Conservation (phyloP, 2,329 filamentous ascomycete genomes). For the Hypoxylon sp. region DNA sequence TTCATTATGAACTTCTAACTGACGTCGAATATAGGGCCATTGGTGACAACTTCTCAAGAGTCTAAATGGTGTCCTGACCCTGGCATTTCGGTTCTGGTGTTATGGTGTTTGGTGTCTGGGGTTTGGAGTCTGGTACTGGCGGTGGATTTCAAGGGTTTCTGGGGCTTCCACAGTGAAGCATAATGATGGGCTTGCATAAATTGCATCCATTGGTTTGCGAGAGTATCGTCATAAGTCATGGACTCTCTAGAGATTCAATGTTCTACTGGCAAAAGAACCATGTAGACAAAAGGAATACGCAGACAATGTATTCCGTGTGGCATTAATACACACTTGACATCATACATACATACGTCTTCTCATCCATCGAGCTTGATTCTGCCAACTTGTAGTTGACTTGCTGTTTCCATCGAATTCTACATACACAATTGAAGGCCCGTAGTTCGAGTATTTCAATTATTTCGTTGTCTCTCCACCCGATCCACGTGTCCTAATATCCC, state of each 20-base stretch:
- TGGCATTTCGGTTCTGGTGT: not conserved
- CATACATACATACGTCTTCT: conserved; percentile 8
- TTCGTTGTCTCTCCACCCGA: not conserved
- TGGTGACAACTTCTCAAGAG: not conserved
- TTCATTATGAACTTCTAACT: not conserved
- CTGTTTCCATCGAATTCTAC: conserved; percentile 21
- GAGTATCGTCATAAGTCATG: conserved; percentile 10
- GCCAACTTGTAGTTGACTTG: not conserved
- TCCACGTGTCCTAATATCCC: not conserved
- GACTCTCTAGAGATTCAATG: not conserved
- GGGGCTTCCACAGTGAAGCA: not conserved
- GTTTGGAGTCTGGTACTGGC: not conserved
- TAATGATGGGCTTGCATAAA: not conserved
- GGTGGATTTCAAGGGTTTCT: not conserved
- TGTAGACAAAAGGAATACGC: conserved; percentile 38
- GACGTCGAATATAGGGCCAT: not conserved
- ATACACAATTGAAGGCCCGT: conserved; percentile 9
- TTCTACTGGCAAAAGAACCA: conserved; percentile 1
- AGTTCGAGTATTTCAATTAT: not conserved
- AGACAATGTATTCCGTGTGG: conserved; percentile 36
- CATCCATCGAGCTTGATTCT: conserved; percentile 3
- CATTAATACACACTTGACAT: conserved; percentile 11
- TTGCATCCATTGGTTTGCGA: not conserved
- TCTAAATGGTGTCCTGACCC: not conserved
- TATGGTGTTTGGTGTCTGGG: not conserved